Percentiles rank a stretch among this genome's conserved stretches.
These are phyloP conservation scores for Poronia punctata DNA, from an alignment of 495 filamentous ascomycete genomes.

Conservation along the genomic window DNA sequence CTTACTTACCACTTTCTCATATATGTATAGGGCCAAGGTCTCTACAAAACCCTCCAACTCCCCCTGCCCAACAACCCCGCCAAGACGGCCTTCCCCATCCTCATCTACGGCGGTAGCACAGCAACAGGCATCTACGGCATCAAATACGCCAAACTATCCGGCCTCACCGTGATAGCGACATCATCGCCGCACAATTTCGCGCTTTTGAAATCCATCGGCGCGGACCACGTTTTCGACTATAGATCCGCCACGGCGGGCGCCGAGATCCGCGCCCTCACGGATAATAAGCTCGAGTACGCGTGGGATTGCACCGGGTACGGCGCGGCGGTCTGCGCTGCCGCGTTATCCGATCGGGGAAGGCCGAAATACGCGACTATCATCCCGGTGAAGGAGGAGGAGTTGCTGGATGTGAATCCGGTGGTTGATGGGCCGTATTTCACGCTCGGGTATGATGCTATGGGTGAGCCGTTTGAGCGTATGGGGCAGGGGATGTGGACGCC, in stretches of 20 bases:
- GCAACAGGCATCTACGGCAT: constrained; percentile 42
- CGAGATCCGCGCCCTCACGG: constrained; percentile 27
- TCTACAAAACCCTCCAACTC: constrained; percentile 35
- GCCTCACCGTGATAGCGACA: constrained; percentile 38
- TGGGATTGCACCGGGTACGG: constrained; percentile 30
- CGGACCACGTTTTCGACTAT: constrained; percentile 42
- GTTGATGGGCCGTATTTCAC: constrained; percentile 17
- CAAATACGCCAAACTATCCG: constrained; percentile 41
- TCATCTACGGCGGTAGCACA: constrained; percentile 48
- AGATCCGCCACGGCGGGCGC: constrained; percentile 25
- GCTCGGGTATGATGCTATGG: constrained; percentile 26
- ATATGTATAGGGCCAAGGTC: constrained; percentile 31
- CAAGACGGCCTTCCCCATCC: constrained; percentile 20
- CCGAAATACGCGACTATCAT: constrained; percentile 21
- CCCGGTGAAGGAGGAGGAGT: constrained; percentile 9
- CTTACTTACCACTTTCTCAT: background rate
- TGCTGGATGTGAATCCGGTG: constrained; percentile 23
- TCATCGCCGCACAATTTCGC: constrained; percentile 36
- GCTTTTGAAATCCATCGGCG: constrained; percentile 34
- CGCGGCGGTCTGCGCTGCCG: constrained; percentile 18
- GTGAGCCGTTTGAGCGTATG: constrained; percentile 13
- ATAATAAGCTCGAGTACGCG: constrained; percentile 18
- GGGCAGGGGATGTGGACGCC: background rate
- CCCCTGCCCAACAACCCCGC: constrained; percentile 28
- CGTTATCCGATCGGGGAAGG: constrained; percentile 17